Evolutionary conservation across 768 basidiomycete species (phyloP), one percentile per base, ranked within the genome.

Genomic region (Termitomyces titanicus): DNA sequence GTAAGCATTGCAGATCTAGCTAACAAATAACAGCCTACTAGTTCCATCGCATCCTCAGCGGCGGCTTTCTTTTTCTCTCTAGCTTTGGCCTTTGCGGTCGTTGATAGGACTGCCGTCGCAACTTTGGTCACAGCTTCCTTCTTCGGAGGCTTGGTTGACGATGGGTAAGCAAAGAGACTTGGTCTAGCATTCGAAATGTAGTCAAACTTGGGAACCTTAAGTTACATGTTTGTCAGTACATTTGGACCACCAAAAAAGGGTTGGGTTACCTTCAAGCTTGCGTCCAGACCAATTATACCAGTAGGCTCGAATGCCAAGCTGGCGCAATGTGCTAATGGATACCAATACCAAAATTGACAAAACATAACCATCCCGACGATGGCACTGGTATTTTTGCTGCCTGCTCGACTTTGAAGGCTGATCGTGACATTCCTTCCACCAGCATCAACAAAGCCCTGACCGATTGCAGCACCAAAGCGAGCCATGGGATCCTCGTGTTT

Each of bases 341-440:
- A 99, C 97, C 97, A 99, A 70, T 98, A 98, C 97, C 97, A 99
- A 74, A 99, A 98, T 70, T 99, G 97, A 65, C 91, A 92, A 77
- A 99, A 99, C 67, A 99, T 73, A 17, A 90, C 86, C 89, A 98
- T 94, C n/a, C 97, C 97, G 33, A 98, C 93, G 59, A 98, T 92
- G 2, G 96, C 94, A 45, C 82, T 91, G 61, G 94, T 95, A 68
- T 98, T 96, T 61, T 84, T 82, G 61, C 89, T 94, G 9, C 97
- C 97, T 2, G 93, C 93, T 56, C 92, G 85, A 67, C 93, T 97
- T 68, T 94, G 90, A 53, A 98, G 74, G 65, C 85, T 93, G 67
- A 99, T 94, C 11, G 95, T 97, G 51, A 90, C 93, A 66, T 99
- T 99, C 44, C 96, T 79, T 22, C 97, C 97, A 46, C 97, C 96